These are phyloP conservation scores for Pholiota conissans DNA, from an alignment of 768 basidiomycete species.

Conservation along the genomic window DNA sequence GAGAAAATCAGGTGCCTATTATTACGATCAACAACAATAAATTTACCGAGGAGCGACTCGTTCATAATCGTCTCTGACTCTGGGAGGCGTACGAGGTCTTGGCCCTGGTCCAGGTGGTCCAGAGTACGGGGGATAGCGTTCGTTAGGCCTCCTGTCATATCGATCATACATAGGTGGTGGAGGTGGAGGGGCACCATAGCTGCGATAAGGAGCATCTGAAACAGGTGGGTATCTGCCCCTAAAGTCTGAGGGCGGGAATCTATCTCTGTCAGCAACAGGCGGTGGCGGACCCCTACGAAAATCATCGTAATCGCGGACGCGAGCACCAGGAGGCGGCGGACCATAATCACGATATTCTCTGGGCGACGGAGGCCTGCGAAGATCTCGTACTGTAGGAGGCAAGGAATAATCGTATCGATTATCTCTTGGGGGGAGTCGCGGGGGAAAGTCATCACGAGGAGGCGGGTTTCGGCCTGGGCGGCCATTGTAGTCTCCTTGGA, in stretches of 20 bases:
- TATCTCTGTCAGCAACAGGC: slow-evolving; percentile 42
- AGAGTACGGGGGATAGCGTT: slow-evolving; percentile 44
- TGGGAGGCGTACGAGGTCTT: slow-evolving; percentile 59
- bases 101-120: slow-evolving; percentile 53
- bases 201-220: slow-evolving; percentile 51
- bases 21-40: background rate
- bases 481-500: slow-evolving; percentile 60
- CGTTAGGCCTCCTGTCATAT: slow-evolving; percentile 56
- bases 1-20: background rate
- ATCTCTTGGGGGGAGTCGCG: slow-evolving; percentile 52
- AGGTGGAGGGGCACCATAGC: slow-evolving; percentile 41
- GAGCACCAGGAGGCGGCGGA: slow-evolving; percentile 43
- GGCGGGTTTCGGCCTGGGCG: slow-evolving; percentile 43
- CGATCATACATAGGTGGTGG: slow-evolving; percentile 62
- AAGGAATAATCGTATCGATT: slow-evolving; percentile 62
- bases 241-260: slow-evolving; percentile 56
- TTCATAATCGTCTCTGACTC: slow-evolving; percentile 66
- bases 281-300: slow-evolving; percentile 52
- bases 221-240: slow-evolving; percentile 60
- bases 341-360: slow-evolving; percentile 71
- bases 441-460: slow-evolving; percentile 57
- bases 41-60: slow-evolving; percentile 55
- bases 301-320: slow-evolving; percentile 72
- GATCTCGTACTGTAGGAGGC: slow-evolving; percentile 49
- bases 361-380: slow-evolving; percentile 61